Percentiles rank a stretch among this genome's conserved stretches.
phyloP scores from a whole-genome alignment of 176 grass and related monocot species.

The Areca catechu region DNA sequence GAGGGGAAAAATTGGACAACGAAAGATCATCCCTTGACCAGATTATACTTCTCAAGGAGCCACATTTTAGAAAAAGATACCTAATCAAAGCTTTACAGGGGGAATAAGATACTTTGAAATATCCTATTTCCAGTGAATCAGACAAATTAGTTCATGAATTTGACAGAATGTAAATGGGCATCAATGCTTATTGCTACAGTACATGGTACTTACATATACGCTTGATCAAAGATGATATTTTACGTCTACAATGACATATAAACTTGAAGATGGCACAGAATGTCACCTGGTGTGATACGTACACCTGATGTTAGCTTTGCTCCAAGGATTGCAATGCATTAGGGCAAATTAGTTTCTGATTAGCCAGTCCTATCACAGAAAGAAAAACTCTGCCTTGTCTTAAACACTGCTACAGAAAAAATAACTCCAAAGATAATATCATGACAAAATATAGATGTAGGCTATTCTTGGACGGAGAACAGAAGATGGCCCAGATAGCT shows the following conservation, averaged over 20 bases:
- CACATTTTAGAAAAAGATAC: slow-evolving; percentile 59
- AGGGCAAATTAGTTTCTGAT: slow-evolving; percentile 88
- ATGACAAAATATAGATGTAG: no score
- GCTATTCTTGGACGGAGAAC: no score
- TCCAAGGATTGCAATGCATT: slow-evolving; percentile 56
- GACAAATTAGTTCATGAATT: slow-evolving; percentile 4
- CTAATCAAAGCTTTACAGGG: slow-evolving; percentile 90
- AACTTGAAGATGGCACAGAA: no score
- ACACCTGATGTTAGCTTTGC: slow-evolving; percentile 68
- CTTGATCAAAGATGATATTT: no score
- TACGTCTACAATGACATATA: no score
- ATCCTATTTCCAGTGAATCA: slow-evolving; percentile 41
- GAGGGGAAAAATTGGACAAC: not conserved
- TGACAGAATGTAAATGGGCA: not conserved
- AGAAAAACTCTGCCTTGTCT: not conserved
- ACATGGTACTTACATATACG: no score
- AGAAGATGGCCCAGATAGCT: no score
- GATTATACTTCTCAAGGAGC: slow-evolving; percentile 63
- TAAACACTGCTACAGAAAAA: no score
- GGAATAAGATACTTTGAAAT: slow-evolving; percentile 92
- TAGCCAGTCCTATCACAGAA: slow-evolving; percentile 51
- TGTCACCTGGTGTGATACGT: slow-evolving; percentile 4
- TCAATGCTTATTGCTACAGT: no score
- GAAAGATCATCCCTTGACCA: slow-evolving; percentile 53
- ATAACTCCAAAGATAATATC: no score